phyloP scores from a whole-genome alignment of 2,329 filamentous ascomycete species.

The Triangularia verruculosa region DNA sequence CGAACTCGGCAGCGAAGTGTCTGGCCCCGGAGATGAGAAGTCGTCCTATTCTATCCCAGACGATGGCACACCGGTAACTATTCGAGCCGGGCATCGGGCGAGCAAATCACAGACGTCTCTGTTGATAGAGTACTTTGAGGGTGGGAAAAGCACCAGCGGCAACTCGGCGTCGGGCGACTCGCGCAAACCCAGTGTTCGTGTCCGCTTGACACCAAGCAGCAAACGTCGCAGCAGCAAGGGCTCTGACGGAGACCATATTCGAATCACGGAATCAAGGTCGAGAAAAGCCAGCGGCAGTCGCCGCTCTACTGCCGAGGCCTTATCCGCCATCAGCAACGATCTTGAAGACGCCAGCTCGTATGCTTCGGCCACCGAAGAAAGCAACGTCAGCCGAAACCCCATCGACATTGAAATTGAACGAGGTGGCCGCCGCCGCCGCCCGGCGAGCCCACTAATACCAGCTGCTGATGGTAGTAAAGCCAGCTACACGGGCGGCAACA shows the following conservation, averaged over 20 bases:
- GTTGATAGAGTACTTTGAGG: conserved; percentile 93
- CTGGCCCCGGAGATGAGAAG: conserved; percentile 64
- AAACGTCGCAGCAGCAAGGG: conserved; percentile 55
- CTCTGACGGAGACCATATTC: conserved; percentile 68
- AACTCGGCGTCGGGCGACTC: conserved; percentile 50
- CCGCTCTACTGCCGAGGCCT: conserved; percentile 53
- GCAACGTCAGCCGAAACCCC: conserved; percentile 71
- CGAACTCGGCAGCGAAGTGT: conserved; percentile 66
- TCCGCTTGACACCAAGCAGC: conserved; percentile 67
- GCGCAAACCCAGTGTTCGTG: conserved; percentile 76
- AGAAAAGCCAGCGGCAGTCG: conserved; percentile 61
- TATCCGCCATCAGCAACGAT: conserved; percentile 32
- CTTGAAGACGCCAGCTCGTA: conserved; percentile 68
- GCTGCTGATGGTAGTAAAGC: conserved; percentile 53
- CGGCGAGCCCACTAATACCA: conserved; percentile 66
- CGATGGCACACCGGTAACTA: conserved; percentile 88
- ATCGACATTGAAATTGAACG: conserved; percentile 87
- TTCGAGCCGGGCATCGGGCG: conserved; percentile 67
- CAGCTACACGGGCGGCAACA: conserved; percentile 61
- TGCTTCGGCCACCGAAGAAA: conserved; percentile 75
- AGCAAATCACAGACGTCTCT: conserved; percentile 80
- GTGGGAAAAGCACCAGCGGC: conserved; percentile 56
- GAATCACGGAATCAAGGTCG: conserved; percentile 79
- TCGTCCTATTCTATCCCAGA: conserved; percentile 79
- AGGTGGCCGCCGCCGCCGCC: conserved; percentile 52